Evolutionary conservation across 1,284 basidiomycete species (phyloP).

Genomic region (Puccinia horiana): DNA sequence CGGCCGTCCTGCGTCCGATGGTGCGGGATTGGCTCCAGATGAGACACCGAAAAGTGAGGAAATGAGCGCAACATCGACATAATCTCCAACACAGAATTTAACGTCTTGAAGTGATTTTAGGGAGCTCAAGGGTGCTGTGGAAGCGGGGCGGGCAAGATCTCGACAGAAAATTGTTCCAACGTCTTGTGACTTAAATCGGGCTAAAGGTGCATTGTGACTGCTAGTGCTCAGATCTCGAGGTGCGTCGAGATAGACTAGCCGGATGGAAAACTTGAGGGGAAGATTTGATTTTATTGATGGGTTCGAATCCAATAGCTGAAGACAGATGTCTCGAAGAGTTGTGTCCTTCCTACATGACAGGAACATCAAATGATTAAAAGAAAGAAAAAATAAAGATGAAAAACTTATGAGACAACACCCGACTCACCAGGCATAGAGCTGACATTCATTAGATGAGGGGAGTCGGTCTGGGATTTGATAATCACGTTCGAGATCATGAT

Average conservation of each 20-base stretch:
- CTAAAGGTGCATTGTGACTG: conserved; percentile 17
- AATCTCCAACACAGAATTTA: conserved; percentile 42
- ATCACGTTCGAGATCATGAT: conserved; percentile 42
- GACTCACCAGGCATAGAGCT: conserved; percentile 42
- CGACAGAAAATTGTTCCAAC: conserved; percentile 33
- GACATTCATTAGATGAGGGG: conserved; percentile 29
- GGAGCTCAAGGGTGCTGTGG: background rate
- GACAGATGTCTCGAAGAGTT: conserved; percentile 44
- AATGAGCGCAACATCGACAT: conserved; percentile 36
- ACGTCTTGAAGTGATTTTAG: conserved; percentile 28
- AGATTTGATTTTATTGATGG: conserved; percentile 15
- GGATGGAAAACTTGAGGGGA: conserved; percentile 34
- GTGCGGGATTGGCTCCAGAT: background rate
- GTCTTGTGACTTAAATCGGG: conserved; percentile 39
- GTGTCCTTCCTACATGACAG: conserved; percentile 37
- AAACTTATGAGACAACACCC: background rate
- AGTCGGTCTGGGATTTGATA: conserved; percentile 32
- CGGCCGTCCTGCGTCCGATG: background rate
- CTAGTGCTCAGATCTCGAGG: conserved; percentile 18
- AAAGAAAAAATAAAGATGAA: background rate
- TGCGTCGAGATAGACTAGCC: conserved; percentile 33
- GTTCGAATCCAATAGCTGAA: conserved; percentile 33
- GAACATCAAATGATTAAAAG: background rate
- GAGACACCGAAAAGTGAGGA: background rate
- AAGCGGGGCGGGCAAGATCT: conserved; percentile 19